Base-by-base conservation (phyloP, 2,329 filamentous ascomycete genomes). In the Plectosphaerella plurivora region DNA sequence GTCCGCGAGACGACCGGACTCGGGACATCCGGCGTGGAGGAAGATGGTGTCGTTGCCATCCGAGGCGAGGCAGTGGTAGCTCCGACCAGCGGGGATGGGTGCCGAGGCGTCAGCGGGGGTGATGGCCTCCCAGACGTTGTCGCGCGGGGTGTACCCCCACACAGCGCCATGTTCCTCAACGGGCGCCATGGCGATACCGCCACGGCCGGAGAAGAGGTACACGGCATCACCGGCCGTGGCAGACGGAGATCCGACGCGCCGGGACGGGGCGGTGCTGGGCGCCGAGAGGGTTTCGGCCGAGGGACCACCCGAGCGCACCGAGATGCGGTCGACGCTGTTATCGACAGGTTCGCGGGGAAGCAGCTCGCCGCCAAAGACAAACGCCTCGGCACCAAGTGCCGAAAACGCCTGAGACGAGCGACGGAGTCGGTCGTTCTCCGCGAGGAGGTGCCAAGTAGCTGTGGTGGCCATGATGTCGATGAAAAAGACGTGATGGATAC, bases 201-300 rank as follows among this genome's bases (percentile, higher is more conserved):
- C 82, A 3, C 83, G 78, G 7, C 84, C 84, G 5, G 81, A 84
- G 65, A 86, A 87, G 36, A 86, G 49, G 59, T 82, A 86, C 20
- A 87, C 68, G 1, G 68, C 73, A 4, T 68, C 65, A 50, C 74
- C 59, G 7, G 84, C 53, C 0, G 68, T 64, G 0, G 76, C 66
- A 5, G 74, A 73, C 0, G 82, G 72, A 6, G 75, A 70, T 18
- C 84, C 83, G 1, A 87, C 81, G 0, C 84, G 75, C 1, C 83
- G 74, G 0, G 69, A 67, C 1, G 82, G 82, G 1, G 73, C 59
- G 10, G 53, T 37, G 0, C 50, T 8, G 3, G 61, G 42, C 9
- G 57, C 37, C 1, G 60, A 12, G 6, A 65, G 46, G 1, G 64
- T 68, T 22, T 33, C 28, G 8, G 28, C 11, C 8, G 28, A 33